Conservation (phyloP, 495 filamentous ascomycete genomes). For the Penicillium flavigenum region DNA sequence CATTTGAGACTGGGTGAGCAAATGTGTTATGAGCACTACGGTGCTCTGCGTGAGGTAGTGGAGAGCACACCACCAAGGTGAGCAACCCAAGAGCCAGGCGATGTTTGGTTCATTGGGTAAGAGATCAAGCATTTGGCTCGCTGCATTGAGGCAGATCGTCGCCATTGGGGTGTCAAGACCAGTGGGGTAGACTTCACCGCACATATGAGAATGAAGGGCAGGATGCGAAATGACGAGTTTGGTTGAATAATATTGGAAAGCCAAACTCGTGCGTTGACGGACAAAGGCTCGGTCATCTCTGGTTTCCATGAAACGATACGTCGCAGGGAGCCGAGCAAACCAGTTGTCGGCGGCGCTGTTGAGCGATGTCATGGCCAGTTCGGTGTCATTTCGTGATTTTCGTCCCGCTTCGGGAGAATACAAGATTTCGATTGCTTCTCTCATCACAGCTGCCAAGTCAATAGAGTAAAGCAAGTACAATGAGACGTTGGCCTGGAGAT, state of each 20-base stretch:
- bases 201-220: conserved; percentile 47
- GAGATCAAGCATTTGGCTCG: conserved; percentile 48
- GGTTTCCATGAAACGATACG: conserved; percentile 41
- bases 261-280: conserved; percentile 33
- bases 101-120: conserved; percentile 40
- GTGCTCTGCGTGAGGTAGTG: conserved; percentile 58
- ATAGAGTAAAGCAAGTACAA: conserved; percentile 46
- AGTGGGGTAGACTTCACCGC: conserved; percentile 23
- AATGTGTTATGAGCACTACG: conserved; percentile 34
- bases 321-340: conserved; percentile 45
- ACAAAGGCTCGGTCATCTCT: conserved; percentile 21
- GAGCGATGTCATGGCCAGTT: conserved; percentile 46
- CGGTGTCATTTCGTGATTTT: conserved; percentile 52
- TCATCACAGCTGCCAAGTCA: conserved; percentile 46
- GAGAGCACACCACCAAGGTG: conserved; percentile 59
- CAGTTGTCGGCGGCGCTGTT: conserved; percentile 50
- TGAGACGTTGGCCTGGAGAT: conserved; percentile 31
- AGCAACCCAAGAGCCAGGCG: conserved; percentile 42
- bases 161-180: conserved; percentile 46
- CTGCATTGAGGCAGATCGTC: conserved; percentile 48
- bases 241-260: conserved; percentile 54
- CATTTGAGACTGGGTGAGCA: conserved; percentile 36
- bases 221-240: conserved; percentile 58
- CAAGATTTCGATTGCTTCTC: conserved; percentile 47
- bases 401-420: conserved; percentile 53